A percentile compares a stretch with the other conserved stretches of the same genome.
Evolutionary conservation across 2,329 filamentous ascomycete species (phyloP).

Genomic region (Nannizziopsis barbatae): DNA sequence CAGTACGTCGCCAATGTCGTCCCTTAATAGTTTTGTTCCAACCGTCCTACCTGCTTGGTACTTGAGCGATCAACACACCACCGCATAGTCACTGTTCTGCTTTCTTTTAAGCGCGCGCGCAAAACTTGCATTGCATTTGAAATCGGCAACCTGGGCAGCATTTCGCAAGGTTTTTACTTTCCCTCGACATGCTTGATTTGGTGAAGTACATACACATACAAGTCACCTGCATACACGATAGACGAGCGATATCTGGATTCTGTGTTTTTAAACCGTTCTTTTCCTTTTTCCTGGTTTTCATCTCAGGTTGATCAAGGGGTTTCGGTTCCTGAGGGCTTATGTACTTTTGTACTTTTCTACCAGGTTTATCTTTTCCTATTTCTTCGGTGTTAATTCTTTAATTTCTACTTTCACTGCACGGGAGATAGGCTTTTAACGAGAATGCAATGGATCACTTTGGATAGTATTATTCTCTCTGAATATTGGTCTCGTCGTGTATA

Average conservation of each 20-base stretch:
- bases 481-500: no score
- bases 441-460: no score
- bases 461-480: no score
- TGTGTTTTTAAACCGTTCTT: not conserved
- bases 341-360: not conserved
- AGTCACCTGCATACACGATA: not conserved
- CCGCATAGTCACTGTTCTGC: no score
- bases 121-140: slow-evolving; percentile 6
- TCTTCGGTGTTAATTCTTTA: no score
- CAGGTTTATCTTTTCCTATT: not conserved
- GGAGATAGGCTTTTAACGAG: no score
- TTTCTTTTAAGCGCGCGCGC: not conserved
- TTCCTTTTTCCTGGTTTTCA: not conserved
- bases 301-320: not conserved
- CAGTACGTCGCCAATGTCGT: not conserved
- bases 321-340: not conserved
- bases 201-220: not conserved
- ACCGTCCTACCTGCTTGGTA: not conserved
- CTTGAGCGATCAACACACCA: not conserved
- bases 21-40: not conserved
- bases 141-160: not conserved
- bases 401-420: no score
- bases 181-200: not conserved
- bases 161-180: not conserved
- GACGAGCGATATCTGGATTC: not conserved